phyloP scores from a whole-genome alignment of 345 rosid species.

The Populus pruinosa region DNA sequence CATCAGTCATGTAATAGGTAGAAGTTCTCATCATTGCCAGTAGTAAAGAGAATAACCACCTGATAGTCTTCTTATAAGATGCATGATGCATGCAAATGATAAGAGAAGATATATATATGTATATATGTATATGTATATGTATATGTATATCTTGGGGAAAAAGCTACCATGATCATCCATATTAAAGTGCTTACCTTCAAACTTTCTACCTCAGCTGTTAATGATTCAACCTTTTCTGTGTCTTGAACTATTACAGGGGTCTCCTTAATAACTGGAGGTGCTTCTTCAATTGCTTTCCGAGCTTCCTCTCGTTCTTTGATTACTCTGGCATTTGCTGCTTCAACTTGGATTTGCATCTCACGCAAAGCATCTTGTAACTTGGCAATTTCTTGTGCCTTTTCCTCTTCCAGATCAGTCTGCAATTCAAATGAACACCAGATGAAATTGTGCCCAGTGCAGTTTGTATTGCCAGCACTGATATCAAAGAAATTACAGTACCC shows the following conservation, averaged over 20 bases:
- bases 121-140: background rate
- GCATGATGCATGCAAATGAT: too few species aligned
- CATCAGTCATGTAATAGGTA: background rate
- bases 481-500: conserved; percentile 49
- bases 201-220: conserved; percentile 71
- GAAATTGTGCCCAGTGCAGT: background rate
- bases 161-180: background rate
- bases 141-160: background rate
- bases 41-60: background rate
- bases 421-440: conserved; percentile 11
- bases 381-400: conserved; percentile 83
- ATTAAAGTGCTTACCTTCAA: conserved; percentile 57
- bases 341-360: conserved; percentile 74
- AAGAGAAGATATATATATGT: background rate
- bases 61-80: background rate
- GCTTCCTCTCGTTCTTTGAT: conserved; percentile 87
- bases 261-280: conserved; percentile 93
- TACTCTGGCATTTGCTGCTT: conserved; percentile 78
- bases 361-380: conserved; percentile 79
- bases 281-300: conserved; percentile 89
- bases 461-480: background rate
- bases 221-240: conserved; percentile 69
- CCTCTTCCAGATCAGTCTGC: conserved; percentile 92
- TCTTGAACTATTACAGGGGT: conserved; percentile 93
- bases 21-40: background rate